Conservation (phyloP, 164 flowering plant genomes). For the Nymphaea colorata region DNA sequence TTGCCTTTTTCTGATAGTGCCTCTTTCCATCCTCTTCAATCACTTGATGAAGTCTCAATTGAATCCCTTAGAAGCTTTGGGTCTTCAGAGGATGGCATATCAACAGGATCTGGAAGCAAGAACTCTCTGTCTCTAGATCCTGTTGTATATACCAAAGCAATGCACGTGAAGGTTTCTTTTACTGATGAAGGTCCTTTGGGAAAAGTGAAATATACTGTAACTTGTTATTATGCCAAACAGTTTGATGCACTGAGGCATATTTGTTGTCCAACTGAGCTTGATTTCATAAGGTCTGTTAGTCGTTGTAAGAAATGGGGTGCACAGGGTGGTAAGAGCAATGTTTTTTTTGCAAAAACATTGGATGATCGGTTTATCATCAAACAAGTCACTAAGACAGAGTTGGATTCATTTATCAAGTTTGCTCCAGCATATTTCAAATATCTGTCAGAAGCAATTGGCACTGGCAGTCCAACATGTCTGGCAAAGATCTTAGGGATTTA, state of each 20-base stretch:
- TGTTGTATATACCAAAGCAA: conserved; percentile 42
- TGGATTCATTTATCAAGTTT: conserved; percentile 89
- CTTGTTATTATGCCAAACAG: conserved; percentile 71
- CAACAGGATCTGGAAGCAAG: conserved; percentile 50
- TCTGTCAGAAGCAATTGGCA: conserved; percentile 62
- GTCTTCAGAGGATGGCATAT: conserved; percentile 48
- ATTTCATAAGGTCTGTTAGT: conserved; percentile 78
- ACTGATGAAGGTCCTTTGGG: conserved; percentile 47
- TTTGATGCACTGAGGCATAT: conserved; percentile 81
- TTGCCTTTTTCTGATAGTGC: conserved; percentile 28
- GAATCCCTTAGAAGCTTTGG: conserved; percentile 48
- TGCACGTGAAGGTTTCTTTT: conserved; percentile 69
- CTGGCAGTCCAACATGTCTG: conserved; percentile 82
- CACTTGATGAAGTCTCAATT: conserved; percentile 37
- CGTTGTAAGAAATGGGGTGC: conserved; percentile 99
- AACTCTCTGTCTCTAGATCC: conserved; percentile 52
- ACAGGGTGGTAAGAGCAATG: conserved; percentile 98
- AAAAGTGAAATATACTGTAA: conserved; percentile 70
- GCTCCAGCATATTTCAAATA: conserved; percentile 87
- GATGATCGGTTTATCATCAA: conserved; percentile 93
- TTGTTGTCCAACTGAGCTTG: conserved; percentile 81
- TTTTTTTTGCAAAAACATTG: conserved; percentile 86
- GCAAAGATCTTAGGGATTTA: conserved; percentile 93
- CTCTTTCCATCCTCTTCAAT: conserved; percentile 23
- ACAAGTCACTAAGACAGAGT: conserved; percentile 90